phyloP scores from a whole-genome alignment of 2,329 filamentous ascomycete genomes.

The Corynespora cassiicola region DNA sequence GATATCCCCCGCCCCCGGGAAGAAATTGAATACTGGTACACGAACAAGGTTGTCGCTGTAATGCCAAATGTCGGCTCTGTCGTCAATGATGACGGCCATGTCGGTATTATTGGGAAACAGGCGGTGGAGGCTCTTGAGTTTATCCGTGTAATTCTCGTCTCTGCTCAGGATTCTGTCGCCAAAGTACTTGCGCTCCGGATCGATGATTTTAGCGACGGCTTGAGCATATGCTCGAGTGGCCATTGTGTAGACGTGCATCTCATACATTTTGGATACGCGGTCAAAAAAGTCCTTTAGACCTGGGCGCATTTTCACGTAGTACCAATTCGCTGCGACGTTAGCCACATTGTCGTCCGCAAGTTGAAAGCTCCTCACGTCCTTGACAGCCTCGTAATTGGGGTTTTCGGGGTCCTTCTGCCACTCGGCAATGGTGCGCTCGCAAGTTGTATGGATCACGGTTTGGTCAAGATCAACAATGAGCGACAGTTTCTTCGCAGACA shows the following conservation, averaged over 20 bases:
- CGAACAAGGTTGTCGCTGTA: slow-evolving; percentile 94
- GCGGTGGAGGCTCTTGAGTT: slow-evolving; percentile 85
- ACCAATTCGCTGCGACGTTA: slow-evolving; percentile 64
- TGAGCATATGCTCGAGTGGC: slow-evolving; percentile 95
- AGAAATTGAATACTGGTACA: slow-evolving; percentile 95
- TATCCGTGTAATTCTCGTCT: slow-evolving; percentile 94
- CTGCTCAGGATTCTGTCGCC: slow-evolving; percentile 94
- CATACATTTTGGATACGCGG: slow-evolving; percentile 79
- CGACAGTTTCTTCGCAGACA: slow-evolving; percentile 83
- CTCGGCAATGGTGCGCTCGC: slow-evolving; percentile 93
- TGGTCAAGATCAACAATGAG: slow-evolving; percentile 97
- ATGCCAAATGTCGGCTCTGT: slow-evolving; percentile 94
- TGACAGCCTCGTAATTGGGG: slow-evolving; percentile 89
- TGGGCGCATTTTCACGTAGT: slow-evolving; percentile 97
- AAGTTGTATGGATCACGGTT: slow-evolving; percentile 97
- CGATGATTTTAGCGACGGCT: slow-evolving; percentile 89
- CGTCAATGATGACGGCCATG: slow-evolving; percentile 99
- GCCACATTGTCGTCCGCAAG: slow-evolving; percentile 73
- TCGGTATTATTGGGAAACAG: slow-evolving; percentile 96
- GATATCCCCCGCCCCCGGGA: slow-evolving; percentile 97
- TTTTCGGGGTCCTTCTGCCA: slow-evolving; percentile 91
- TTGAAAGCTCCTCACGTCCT: slow-evolving; percentile 87
- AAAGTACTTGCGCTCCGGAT: slow-evolving; percentile 87
- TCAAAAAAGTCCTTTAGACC: slow-evolving; percentile 82
- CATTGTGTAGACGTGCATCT: slow-evolving; percentile 99